Evolutionary conservation across 2,329 filamentous ascomycete species (phyloP).

Genomic region (Metarhizium rileyi): DNA sequence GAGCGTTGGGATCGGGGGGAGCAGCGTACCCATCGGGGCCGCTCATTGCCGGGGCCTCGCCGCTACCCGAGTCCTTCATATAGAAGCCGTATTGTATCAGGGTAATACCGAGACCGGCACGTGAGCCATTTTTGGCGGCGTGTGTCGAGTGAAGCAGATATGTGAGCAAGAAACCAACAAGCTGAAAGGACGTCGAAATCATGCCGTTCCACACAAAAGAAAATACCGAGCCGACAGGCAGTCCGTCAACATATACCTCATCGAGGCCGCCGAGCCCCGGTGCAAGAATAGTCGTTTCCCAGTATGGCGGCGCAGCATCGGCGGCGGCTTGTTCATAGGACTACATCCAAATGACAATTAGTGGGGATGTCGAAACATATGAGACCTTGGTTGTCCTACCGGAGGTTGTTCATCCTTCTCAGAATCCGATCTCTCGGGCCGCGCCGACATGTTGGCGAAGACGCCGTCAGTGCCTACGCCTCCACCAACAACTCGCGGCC

Average conservation of each 20-base stretch:
- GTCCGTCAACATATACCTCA: constrained; percentile 93
- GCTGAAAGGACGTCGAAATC: constrained; percentile 95
- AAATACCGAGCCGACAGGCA: constrained; percentile 83
- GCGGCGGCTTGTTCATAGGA: constrained; percentile 97
- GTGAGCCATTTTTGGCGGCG: constrained; percentile 93
- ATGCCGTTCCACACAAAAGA: constrained; percentile 87
- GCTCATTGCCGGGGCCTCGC: constrained; percentile 33
- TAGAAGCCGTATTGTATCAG: constrained; percentile 95
- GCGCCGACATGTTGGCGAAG: constrained; percentile 88
- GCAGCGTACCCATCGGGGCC: constrained; percentile 52
- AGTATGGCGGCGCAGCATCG: constrained; percentile 92
- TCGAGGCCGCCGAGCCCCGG: constrained; percentile 83
- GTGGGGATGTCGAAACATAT: constrained; percentile 20
- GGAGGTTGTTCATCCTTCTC: constrained; percentile 84
- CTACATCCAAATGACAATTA: constrained; percentile 38
- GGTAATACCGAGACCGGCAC: constrained; percentile 87
- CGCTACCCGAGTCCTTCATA: constrained; percentile 59
- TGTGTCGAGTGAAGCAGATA: constrained; percentile 97
- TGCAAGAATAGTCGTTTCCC: constrained; percentile 96
- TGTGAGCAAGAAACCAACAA: constrained; percentile 94
- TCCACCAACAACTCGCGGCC: constrained; percentile 52
- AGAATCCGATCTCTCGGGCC: constrained; percentile 72
- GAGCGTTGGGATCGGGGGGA: constrained; percentile 79
- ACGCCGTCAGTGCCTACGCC: constrained; percentile 85
- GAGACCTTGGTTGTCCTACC: constrained; percentile 46